These are phyloP conservation scores for Sphaerulina vaccinii DNA, from an alignment of 2,329 filamentous ascomycete genomes.

Conservation along the genomic window DNA sequence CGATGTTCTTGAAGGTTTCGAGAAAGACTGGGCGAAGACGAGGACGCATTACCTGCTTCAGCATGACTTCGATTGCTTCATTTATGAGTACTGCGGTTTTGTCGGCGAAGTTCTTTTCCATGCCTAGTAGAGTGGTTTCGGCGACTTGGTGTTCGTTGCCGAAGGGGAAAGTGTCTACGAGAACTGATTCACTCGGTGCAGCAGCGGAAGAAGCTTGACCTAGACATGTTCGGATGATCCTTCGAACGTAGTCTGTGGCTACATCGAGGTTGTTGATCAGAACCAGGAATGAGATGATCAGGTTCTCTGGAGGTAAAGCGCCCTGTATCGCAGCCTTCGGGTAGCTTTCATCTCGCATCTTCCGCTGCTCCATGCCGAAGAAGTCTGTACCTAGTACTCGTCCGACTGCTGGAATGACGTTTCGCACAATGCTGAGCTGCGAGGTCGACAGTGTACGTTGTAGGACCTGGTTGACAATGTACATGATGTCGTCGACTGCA, in stretches of 20 bases:
- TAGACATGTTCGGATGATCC: slow-evolving; percentile 74
- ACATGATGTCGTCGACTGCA: slow-evolving; percentile 98
- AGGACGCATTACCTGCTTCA: slow-evolving; percentile 81
- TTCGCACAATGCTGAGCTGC: slow-evolving; percentile 73
- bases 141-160: slow-evolving; percentile 72
- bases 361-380: slow-evolving; percentile 93
- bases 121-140: slow-evolving; percentile 62
- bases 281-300: slow-evolving; percentile 84
- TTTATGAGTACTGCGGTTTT: slow-evolving; percentile 80
- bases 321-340: slow-evolving; percentile 77
- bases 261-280: slow-evolving; percentile 95
- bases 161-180: slow-evolving; percentile 71
- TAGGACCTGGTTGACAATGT: slow-evolving; percentile 90
- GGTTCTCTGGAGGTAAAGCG: slow-evolving; percentile 80
- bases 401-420: slow-evolving; percentile 73
- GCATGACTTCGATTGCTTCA: slow-evolving; percentile 82
- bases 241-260: slow-evolving; percentile 82
- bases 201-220: slow-evolving; percentile 28
- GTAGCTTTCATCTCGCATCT: slow-evolving; percentile 95
- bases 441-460: slow-evolving; percentile 84
- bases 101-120: slow-evolving; percentile 69
- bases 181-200: slow-evolving; percentile 11
- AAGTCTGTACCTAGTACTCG: slow-evolving; percentile 86
- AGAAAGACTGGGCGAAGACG: slow-evolving; percentile 79
- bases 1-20: slow-evolving; percentile 87